phyloP scores from a whole-genome alignment of 177 flowering plant genomes.

The Vitis hybrid region DNA sequence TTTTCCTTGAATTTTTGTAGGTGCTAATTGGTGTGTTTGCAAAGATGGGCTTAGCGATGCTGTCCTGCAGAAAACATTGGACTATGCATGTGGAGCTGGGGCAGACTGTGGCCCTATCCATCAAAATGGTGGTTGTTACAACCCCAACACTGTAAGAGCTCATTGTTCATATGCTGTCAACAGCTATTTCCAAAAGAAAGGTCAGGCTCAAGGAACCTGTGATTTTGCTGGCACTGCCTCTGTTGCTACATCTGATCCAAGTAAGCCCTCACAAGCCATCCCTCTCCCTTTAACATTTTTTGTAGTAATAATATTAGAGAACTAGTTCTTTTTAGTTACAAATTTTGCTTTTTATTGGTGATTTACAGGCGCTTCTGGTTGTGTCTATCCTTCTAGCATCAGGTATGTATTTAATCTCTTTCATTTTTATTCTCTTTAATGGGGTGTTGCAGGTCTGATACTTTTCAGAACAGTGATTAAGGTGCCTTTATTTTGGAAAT shows the following conservation, averaged over 20 bases:
- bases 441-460: background rate
- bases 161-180: conserved; percentile 82
- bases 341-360: conserved; percentile 1
- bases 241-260: conserved; percentile 54
- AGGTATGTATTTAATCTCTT: conserved; percentile 29
- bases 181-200: conserved; percentile 75
- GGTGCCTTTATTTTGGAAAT: no score
- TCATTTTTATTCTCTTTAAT: background rate
- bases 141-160: conserved; percentile 60
- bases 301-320: no score
- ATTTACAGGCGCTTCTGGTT: conserved; percentile 42
- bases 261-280: conserved; percentile 29
- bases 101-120: conserved; percentile 71
- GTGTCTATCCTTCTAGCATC: conserved; percentile 44
- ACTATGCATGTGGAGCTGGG: conserved; percentile 89
- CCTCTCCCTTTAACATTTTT: background rate
- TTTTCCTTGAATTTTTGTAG: conserved; percentile 18
- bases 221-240: conserved; percentile 62
- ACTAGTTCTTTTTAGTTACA: background rate
- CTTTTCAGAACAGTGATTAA: background rate
- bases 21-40: conserved; percentile 69
- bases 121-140: conserved; percentile 53
- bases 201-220: conserved; percentile 58
- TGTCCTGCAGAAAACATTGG: conserved; percentile 61
- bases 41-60: conserved; percentile 44